These are phyloP conservation scores for Colletotrichum cereale DNA, from an alignment of 2,329 filamentous ascomycete species.

Conservation along the genomic window DNA sequence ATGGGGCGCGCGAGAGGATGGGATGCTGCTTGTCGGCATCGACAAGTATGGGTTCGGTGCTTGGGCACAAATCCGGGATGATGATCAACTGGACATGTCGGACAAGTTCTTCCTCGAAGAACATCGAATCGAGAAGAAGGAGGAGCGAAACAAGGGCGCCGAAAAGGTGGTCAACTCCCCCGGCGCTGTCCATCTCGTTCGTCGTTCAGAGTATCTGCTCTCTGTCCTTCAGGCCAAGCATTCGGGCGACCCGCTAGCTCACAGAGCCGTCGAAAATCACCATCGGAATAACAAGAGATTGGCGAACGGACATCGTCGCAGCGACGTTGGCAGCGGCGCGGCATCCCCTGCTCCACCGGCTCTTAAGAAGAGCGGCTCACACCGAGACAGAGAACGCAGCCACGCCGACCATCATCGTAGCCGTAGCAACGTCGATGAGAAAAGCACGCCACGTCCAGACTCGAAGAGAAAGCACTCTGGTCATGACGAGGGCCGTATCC, in stretches of 20 bases:
- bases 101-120: slow-evolving; percentile 98
- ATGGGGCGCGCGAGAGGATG: slow-evolving; percentile 95
- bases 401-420: slow-evolving; percentile 64
- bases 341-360: slow-evolving; percentile 77
- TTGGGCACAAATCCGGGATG: slow-evolving; percentile 94
- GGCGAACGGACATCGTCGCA: slow-evolving; percentile 71
- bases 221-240: slow-evolving; percentile 93
- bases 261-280: slow-evolving; percentile 88
- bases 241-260: slow-evolving; percentile 79
- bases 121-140: slow-evolving; percentile 97
- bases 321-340: slow-evolving; percentile 70
- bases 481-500: slow-evolving; percentile 57
- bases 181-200: slow-evolving; percentile 96
- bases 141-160: slow-evolving; percentile 84
- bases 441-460: slow-evolving; percentile 64
- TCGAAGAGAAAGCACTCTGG: slow-evolving; percentile 72
- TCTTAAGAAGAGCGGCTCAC: slow-evolving; percentile 60
- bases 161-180: slow-evolving; percentile 90
- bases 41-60: slow-evolving; percentile 94
- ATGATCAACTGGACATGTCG: slow-evolving; percentile 83
- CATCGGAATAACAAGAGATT: slow-evolving; percentile 93
- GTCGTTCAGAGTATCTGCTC: slow-evolving; percentile 92
- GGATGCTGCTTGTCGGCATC: slow-evolving; percentile 96
- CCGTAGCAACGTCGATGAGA: slow-evolving; percentile 64
- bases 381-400: slow-evolving; percentile 61